Evolutionary conservation across 768 basidiomycete genomes (phyloP).

Genomic region (Pulveroboletus sp.): DNA sequence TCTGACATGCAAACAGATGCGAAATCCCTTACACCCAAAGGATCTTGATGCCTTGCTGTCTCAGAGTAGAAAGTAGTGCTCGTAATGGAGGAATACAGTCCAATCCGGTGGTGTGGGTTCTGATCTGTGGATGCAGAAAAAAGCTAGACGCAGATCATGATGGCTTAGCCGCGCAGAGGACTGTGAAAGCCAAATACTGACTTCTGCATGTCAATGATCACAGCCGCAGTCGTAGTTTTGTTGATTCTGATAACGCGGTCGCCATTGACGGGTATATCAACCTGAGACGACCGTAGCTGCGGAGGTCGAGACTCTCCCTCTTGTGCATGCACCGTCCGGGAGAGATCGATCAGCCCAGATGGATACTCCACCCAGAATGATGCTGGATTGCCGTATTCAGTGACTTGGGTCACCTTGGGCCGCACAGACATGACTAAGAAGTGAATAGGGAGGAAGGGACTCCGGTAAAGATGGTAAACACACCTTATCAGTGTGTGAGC

Average conservation of each 20-base stretch:
- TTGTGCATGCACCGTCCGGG: conserved; percentile 43
- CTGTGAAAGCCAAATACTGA: conserved; percentile 27
- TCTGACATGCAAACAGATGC: not conserved
- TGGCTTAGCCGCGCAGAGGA: not conserved
- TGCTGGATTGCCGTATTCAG: conserved; percentile 52
- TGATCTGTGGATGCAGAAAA: conserved; percentile 62
- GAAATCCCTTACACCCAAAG: conserved; percentile 56
- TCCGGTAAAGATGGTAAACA: not conserved
- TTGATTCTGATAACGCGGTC: conserved; percentile 50
- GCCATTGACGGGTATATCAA: conserved; percentile 55
- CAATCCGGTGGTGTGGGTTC: conserved; percentile 53
- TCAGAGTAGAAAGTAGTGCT: conserved; percentile 45
- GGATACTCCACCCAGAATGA: conserved; percentile 73
- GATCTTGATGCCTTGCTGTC: conserved; percentile 51
- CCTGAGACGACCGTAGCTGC: conserved; percentile 36
- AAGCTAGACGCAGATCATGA: conserved; percentile 44
- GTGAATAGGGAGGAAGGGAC: not conserved
- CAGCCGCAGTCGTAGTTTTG: conserved; percentile 48
- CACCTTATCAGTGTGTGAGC: not conserved
- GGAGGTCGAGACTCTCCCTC: conserved; percentile 28
- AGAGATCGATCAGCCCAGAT: conserved; percentile 58
- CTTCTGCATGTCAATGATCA: conserved; percentile 80
- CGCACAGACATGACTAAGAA: conserved; percentile 38
- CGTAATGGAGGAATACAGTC: conserved; percentile 55
- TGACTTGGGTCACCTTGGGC: conserved; percentile 42